Conservation (phyloP, 1,284 basidiomycete genomes). For the Marasmius tenuissimus region DNA sequence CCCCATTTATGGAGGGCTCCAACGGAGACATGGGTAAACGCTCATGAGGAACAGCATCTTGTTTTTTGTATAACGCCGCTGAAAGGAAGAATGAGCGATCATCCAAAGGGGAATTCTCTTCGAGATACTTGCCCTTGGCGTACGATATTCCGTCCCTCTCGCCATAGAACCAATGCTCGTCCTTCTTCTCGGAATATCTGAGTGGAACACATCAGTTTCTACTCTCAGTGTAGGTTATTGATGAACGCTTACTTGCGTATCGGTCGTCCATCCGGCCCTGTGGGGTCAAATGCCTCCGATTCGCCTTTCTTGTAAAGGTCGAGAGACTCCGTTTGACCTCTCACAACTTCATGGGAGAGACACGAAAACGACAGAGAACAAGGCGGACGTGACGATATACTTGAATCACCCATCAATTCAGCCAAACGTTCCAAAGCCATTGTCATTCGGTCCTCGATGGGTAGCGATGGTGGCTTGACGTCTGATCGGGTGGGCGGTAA, state of each 20-base stretch:
- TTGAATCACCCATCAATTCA: conserved; percentile 46
- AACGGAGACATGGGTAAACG: conserved; percentile 15
- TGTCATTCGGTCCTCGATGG: conserved; percentile 47
- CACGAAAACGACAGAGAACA: conserved; percentile 72
- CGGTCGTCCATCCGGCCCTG: conserved; percentile 56
- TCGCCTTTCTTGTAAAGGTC: conserved; percentile 46
- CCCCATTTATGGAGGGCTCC: conserved; percentile 21
- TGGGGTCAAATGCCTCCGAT: conserved; percentile 53
- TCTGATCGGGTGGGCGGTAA: conserved; percentile 51
- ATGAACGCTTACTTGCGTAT: conserved; percentile 52
- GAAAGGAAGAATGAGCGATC: neutral
- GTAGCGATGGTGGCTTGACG: conserved; percentile 30
- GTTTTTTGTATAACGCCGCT: conserved; percentile 23
- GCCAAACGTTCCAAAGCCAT: conserved; percentile 53
- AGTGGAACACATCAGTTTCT: conserved; percentile 2
- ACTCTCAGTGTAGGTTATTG: neutral
- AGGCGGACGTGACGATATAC: conserved; percentile 53
- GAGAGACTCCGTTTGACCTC: conserved; percentile 51
- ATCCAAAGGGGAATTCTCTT: neutral
- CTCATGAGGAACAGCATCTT: conserved; percentile 23
- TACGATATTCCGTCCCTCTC: conserved; percentile 57
- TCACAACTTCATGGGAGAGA: conserved; percentile 48
- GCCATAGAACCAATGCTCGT: conserved; percentile 64
- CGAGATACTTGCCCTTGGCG: conserved; percentile 35
- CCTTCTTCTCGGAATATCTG: conserved; percentile 51